Conservation (phyloP, 2,329 filamentous ascomycete species). For the Tricladium varicosporioides region DNA sequence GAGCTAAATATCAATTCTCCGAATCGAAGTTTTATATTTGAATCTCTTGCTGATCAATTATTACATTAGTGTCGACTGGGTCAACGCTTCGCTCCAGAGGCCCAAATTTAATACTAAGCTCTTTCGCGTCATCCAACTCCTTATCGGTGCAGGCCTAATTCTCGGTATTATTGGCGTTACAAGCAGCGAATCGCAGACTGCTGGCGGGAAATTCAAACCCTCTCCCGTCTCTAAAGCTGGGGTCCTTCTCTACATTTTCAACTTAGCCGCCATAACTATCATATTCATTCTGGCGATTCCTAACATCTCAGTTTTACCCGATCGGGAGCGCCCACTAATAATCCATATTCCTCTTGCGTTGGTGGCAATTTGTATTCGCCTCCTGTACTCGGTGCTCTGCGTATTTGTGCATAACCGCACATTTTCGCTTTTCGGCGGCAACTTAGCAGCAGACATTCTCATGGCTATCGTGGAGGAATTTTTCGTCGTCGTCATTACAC, state of each 20-base stretch:
- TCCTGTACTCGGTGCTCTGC: slow-evolving; percentile 29
- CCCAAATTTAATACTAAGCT: slow-evolving; percentile 3
- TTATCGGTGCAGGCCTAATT: slow-evolving; percentile 4
- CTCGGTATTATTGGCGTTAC: slow-evolving; percentile 10
- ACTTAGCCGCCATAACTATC: slow-evolving; percentile 4
- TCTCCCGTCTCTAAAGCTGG: slow-evolving; percentile 8
- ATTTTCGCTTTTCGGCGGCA: slow-evolving; percentile 26
- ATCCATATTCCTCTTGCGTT: slow-evolving; percentile 18
- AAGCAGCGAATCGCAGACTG: not conserved
- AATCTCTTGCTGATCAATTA: not conserved
- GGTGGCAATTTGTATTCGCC: slow-evolving; percentile 28
- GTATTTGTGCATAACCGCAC: slow-evolving; percentile 18
- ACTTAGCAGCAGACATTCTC: slow-evolving; percentile 26
- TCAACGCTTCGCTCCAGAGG: not conserved
- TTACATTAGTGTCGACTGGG: not conserved
- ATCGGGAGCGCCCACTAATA: not conserved
- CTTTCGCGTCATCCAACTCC: slow-evolving; percentile 5
- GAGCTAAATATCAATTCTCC: not conserved
- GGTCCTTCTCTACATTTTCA: slow-evolving; percentile 5
- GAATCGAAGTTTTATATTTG: slow-evolving; percentile 1
- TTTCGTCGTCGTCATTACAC: slow-evolving; percentile 25
- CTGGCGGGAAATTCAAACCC: not conserved
- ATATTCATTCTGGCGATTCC: slow-evolving; percentile 4
- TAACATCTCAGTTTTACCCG: not conserved
- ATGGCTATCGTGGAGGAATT: slow-evolving; percentile 33